Percentiles rank a stretch among this genome's conserved stretches.
phyloP scores from a whole-genome alignment of 768 basidiomycete species.

The Lactifluus pinguis region DNA sequence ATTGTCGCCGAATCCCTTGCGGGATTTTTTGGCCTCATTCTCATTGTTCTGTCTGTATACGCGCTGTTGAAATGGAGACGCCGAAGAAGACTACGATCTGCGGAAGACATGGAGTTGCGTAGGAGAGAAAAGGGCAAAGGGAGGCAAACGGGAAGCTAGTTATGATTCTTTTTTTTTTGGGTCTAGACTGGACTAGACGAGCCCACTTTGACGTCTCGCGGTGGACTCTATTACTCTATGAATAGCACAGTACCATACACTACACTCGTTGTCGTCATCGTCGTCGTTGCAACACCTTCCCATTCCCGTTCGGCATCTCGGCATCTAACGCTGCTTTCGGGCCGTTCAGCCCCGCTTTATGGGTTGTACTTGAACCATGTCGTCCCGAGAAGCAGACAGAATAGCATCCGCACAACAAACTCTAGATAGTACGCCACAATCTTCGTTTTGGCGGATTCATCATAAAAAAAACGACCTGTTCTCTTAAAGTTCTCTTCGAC shows the following conservation, averaged over 20 bases:
- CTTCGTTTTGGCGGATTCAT: not conserved
- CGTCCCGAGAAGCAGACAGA: constrained; percentile 14
- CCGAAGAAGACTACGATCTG: not conserved
- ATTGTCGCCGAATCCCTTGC: constrained; percentile 20
- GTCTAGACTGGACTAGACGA: not conserved
- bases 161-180: not conserved
- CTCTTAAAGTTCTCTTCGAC: constrained; percentile 60
- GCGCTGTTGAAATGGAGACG: constrained; percentile 6
- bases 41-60: constrained; percentile 7
- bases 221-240: not conserved
- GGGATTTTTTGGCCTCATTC: constrained; percentile 19
- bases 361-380: not conserved
- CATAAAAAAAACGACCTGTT: not conserved
- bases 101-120: constrained; percentile 9
- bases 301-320: not conserved
- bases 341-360: not conserved
- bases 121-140: not conserved
- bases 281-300: too few species aligned
- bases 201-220: not conserved
- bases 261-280: not conserved
- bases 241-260: not conserved
- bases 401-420: constrained; percentile 27
- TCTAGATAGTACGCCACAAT: constrained; percentile 29
- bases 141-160: not conserved
- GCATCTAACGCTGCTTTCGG: not conserved